Evolutionary conservation across 2,329 filamentous ascomycete species (phyloP).

Genomic region (Botrytis paeoniae): DNA sequence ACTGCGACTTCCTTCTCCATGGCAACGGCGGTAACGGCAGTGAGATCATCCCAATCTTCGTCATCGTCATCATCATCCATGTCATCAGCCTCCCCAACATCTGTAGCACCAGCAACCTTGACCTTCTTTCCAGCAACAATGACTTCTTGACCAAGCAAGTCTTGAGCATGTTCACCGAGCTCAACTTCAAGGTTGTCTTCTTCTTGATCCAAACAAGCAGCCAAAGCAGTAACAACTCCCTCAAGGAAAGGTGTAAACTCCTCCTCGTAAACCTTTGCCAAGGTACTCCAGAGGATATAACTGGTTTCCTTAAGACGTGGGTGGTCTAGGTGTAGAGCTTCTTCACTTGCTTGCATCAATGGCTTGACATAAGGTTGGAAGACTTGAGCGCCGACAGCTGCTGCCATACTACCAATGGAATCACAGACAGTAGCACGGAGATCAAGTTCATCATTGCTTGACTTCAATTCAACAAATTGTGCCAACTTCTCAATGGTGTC

Average conservation of each 20-base stretch:
- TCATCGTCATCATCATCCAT: slow-evolving; percentile 71
- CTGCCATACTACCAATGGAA: slow-evolving; percentile 87
- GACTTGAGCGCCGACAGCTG: slow-evolving; percentile 77
- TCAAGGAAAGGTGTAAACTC: slow-evolving; percentile 75
- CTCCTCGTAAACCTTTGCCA: slow-evolving; percentile 90
- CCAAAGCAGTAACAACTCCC: slow-evolving; percentile 75
- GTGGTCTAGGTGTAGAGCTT: slow-evolving; percentile 84
- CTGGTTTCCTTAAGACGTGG: slow-evolving; percentile 91
- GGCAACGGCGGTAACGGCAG: slow-evolving; percentile 81
- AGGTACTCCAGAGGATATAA: slow-evolving; percentile 93
- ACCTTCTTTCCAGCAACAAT: slow-evolving; percentile 80
- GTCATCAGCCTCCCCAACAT: slow-evolving; percentile 56
- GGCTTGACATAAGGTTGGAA: slow-evolving; percentile 91
- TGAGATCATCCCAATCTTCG: slow-evolving; percentile 79
- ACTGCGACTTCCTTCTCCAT: slow-evolving; percentile 97
- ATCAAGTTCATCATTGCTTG: slow-evolving; percentile 83
- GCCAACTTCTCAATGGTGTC: slow-evolving; percentile 87
- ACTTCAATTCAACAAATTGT: slow-evolving; percentile 79
- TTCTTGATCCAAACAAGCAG: slow-evolving; percentile 83
- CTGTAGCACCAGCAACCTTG: slow-evolving; percentile 67
- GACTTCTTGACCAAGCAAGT: slow-evolving; percentile 72
- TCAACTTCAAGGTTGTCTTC: slow-evolving; percentile 77
- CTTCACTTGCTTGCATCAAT: slow-evolving; percentile 88
- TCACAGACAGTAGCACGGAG: slow-evolving; percentile 88
- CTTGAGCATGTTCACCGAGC: slow-evolving; percentile 69